Conservation (phyloP, 768 basidiomycete species). For the Xerocomellus amylosporus region DNA sequence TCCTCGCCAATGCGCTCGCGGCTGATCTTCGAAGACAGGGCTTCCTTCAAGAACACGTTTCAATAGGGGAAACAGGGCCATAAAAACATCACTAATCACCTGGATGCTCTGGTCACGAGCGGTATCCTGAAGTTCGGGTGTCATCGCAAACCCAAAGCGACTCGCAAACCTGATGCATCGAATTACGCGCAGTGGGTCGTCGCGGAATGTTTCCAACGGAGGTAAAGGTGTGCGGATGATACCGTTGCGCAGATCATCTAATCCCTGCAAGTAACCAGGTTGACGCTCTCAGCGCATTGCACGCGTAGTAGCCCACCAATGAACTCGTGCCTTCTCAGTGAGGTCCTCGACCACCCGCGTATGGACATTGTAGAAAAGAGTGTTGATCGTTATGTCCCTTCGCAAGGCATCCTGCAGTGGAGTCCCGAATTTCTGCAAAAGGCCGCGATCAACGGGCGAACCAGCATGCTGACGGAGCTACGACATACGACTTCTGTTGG, state of each 20-base stretch:
- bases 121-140: constrained; percentile 61
- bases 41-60: constrained; percentile 41
- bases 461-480: neutral
- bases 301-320: neutral
- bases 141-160: constrained; percentile 80
- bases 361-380: constrained; percentile 95
- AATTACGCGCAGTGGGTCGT: constrained; percentile 92
- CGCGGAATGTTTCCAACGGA: constrained; percentile 83
- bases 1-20: constrained; percentile 92
- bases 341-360: constrained; percentile 81
- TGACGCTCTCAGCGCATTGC: constrained; percentile 10
- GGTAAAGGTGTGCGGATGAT: constrained; percentile 86
- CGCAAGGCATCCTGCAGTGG: constrained; percentile 87
- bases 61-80: neutral
- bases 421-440: constrained; percentile 78
- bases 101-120: constrained; percentile 62
- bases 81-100: constrained; percentile 34
- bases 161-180: constrained; percentile 91
- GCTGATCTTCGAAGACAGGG: constrained; percentile 75
- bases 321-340: constrained; percentile 63
- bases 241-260: constrained; percentile 77
- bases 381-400: constrained; percentile 92
- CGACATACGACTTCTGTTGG: constrained; percentile 77
- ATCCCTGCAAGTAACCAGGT: constrained; percentile 56
- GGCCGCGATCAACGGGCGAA: neutral